A percentile compares a stretch with the other conserved stretches of the same genome.
Conservation (phyloP, 2,329 filamentous ascomycete species). For the Arthrobotrys conoides region DNA sequence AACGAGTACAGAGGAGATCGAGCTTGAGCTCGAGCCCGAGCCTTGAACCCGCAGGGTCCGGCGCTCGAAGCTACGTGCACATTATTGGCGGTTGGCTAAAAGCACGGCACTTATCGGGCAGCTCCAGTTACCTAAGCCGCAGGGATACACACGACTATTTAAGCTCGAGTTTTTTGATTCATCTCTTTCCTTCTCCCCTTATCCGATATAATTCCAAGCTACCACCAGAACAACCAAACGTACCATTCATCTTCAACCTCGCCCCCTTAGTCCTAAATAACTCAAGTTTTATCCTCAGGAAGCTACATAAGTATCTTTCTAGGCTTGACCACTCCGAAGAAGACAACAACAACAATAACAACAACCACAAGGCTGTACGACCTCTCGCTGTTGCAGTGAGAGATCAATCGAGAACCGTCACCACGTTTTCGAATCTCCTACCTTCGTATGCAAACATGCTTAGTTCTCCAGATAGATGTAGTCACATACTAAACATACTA, state of each 20-base stretch:
- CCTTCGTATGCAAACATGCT: conserved; percentile 80
- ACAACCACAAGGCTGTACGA: no score
- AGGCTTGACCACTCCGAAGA: neutral
- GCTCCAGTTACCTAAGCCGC: conserved; percentile 40
- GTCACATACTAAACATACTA: conserved; percentile 42
- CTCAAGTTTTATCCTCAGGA: neutral
- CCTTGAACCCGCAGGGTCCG: conserved; percentile 18
- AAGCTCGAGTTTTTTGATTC: conserved; percentile 23
- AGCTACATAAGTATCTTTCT: neutral
- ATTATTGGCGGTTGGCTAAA: conserved; percentile 11
- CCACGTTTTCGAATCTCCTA: conserved; percentile 98
- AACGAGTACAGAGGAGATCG: conserved; percentile 16
- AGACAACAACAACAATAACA: no score
- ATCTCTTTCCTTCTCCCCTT: conserved; percentile 10
- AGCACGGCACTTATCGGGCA: conserved; percentile 6
- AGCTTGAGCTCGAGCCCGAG: conserved; percentile 11
- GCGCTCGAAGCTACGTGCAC: neutral
- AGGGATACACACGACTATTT: conserved; percentile 29
- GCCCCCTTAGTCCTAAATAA: neutral
- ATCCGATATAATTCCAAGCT: conserved; percentile 12
- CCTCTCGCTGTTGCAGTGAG: conserved; percentile 55
- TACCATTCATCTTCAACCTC: neutral
- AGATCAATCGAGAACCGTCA: conserved; percentile 72
- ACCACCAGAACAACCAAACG: neutral
- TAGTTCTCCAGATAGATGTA: conserved; percentile 32